phyloP scores from a whole-genome alignment of 1,139 yeast species.

The Debaryomycetaceae sp. region DNA sequence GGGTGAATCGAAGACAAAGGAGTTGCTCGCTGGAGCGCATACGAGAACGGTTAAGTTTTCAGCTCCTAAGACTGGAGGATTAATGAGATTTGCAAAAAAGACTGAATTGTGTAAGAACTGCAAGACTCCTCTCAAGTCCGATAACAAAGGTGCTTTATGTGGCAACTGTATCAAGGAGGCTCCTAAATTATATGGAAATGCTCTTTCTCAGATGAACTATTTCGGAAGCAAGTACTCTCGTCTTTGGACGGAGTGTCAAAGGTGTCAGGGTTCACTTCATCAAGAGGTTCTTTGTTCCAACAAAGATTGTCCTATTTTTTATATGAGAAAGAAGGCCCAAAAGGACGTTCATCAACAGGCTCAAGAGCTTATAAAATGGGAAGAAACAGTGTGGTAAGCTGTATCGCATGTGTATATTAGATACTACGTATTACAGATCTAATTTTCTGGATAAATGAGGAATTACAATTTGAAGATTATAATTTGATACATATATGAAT shows the following conservation, averaged over 20 bases:
- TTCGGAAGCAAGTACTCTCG: slow-evolving; percentile 82
- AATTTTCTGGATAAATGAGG: background rate
- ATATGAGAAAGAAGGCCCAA: slow-evolving; percentile 94
- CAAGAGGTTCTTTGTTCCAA: slow-evolving; percentile 95
- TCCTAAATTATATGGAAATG: slow-evolving; percentile 74
- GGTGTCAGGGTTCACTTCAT: slow-evolving; percentile 94
- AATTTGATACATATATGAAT: background rate
- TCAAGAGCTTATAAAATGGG: slow-evolving; percentile 71
- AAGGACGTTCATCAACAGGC: slow-evolving; percentile 75
- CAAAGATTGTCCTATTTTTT: slow-evolving; percentile 95
- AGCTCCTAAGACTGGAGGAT: slow-evolving; percentile 68
- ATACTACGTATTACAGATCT: too few species aligned
- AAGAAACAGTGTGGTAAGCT: slow-evolving; percentile 52
- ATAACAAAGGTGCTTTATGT: slow-evolving; percentile 77
- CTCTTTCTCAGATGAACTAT: slow-evolving; percentile 74
- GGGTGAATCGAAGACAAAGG: slow-evolving; percentile 81
- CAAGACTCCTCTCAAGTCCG: slow-evolving; percentile 68
- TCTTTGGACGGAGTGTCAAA: slow-evolving; percentile 97
- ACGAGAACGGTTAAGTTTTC: slow-evolving; percentile 73
- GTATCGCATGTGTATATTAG: background rate
- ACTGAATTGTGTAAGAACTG: slow-evolving; percentile 88
- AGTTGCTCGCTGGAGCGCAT: slow-evolving; percentile 75
- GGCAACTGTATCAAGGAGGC: slow-evolving; percentile 71
- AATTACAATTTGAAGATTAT: background rate
- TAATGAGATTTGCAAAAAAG: slow-evolving; percentile 89